These are phyloP conservation scores for Penicillium chermesinum DNA, from an alignment of 495 filamentous ascomycete genomes.

Conservation along the genomic window DNA sequence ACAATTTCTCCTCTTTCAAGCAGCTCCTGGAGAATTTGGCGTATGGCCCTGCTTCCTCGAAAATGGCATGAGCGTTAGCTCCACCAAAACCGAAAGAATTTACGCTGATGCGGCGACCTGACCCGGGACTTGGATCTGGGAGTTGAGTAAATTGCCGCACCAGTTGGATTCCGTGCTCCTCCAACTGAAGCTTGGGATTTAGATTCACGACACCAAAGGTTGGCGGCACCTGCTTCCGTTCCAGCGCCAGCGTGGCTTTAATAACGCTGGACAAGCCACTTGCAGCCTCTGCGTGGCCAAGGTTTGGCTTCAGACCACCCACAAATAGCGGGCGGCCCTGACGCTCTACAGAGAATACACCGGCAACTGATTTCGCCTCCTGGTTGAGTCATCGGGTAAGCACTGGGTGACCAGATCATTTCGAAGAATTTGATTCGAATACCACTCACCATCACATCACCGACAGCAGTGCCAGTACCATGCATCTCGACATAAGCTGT, in stretches of 20 bases:
- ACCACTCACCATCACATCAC: too few relatives aligned
- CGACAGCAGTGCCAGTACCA: constrained; percentile 45
- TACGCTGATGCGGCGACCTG: constrained; percentile 55
- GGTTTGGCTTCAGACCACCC: constrained; percentile 45
- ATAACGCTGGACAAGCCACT: constrained; percentile 52
- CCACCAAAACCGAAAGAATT: constrained; percentile 66
- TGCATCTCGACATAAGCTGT: constrained; percentile 47
- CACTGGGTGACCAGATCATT: constrained; percentile 18
- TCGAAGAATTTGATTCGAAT: too few relatives aligned
- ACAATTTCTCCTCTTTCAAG: too few relatives aligned
- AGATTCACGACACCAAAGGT: not conserved
- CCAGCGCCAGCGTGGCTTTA: not conserved
- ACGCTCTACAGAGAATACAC: too few relatives aligned
- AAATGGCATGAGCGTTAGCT: constrained; percentile 55
- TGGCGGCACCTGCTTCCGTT: not conserved
- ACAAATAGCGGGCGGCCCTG: too few relatives aligned
- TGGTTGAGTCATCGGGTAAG: constrained; percentile 2
- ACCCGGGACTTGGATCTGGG: constrained; percentile 12
- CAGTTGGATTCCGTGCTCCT: constrained; percentile 29
- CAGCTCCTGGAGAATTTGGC: too few relatives aligned
- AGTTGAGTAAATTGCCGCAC: constrained; percentile 5
- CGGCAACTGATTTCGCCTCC: too few relatives aligned
- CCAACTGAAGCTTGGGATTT: not conserved
- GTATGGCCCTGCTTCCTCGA: constrained; percentile 19
- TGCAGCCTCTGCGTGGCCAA: constrained; percentile 50